phyloP scores from a whole-genome alignment of 2,329 filamentous ascomycete species.

The Colletotrichum echinochloae region DNA sequence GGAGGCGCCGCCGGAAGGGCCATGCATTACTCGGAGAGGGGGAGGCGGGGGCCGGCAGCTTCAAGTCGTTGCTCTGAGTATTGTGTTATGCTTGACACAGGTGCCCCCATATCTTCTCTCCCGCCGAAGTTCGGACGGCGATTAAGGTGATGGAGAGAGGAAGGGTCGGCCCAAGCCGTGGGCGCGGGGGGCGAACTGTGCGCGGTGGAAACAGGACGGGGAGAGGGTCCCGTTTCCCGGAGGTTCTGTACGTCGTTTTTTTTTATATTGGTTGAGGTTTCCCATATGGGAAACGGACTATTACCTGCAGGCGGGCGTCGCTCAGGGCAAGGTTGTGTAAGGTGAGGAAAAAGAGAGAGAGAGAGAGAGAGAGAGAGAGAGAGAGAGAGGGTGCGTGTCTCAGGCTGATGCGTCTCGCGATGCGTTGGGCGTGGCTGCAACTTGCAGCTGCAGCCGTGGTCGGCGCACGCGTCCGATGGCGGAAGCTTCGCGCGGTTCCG shows the following conservation, averaged over 20 bases:
- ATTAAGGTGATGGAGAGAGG: neutral
- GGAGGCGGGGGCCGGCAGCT: neutral
- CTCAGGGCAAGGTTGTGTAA: neutral
- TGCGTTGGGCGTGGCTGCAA: neutral
- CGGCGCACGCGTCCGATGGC: slow-evolving; percentile 3
- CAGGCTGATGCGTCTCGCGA: neutral
- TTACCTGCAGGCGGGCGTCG: neutral
- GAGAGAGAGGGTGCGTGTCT: neutral
- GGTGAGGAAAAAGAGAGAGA: neutral
- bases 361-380: neutral
- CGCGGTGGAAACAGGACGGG: neutral
- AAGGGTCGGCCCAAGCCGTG: neutral
- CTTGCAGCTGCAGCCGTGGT: slow-evolving; percentile 5
- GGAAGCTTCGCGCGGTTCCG: neutral
- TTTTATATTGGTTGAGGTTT: slow-evolving; percentile 5
- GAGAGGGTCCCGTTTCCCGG: neutral
- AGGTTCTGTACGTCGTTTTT: neutral
- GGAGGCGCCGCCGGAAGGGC: neutral
- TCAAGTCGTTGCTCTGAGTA: neutral
- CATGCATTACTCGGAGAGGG: neutral
- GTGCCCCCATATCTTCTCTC: neutral
- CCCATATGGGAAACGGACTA: neutral
- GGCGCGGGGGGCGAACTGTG: neutral
- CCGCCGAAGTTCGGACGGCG: slow-evolving; percentile 20
- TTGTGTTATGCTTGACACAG: neutral